Conservation (phyloP, 2,329 filamentous ascomycete species). For the Epichloe uncinata region DNA sequence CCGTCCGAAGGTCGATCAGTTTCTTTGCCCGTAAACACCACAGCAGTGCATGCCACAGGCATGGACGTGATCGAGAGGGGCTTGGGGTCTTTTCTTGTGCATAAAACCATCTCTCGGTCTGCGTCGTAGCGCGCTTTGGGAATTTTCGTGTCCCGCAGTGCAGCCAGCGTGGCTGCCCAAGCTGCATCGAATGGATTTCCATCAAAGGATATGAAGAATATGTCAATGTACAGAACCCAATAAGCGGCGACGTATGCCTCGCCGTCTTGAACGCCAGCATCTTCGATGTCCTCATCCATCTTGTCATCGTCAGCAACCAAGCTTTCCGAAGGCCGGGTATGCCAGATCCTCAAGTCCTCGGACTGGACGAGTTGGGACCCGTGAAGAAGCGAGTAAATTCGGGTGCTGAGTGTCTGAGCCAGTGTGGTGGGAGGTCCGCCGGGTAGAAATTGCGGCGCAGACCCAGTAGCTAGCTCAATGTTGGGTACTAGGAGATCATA, state of each 20-base stretch:
- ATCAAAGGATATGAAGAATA: conserved; percentile 88
- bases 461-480: conserved; percentile 82
- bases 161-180: conserved; percentile 73
- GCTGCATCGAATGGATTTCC: conserved; percentile 86
- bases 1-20: conserved; percentile 29
- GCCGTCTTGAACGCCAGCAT: conserved; percentile 18
- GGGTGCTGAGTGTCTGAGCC: conserved; percentile 74
- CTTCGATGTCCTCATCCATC: conserved; percentile 24
- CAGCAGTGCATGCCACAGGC: conserved; percentile 66
- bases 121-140: conserved; percentile 73
- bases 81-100: conserved; percentile 44
- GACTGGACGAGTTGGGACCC: conserved; percentile 52
- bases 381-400: conserved; percentile 65
- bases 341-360: conserved; percentile 60
- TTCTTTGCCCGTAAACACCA: conserved; percentile 58
- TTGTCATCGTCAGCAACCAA: conserved; percentile 31
- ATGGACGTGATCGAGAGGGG: conserved; percentile 48
- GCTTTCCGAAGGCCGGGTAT: conserved; percentile 37
- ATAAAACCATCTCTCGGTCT: conserved; percentile 68
- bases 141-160: conserved; percentile 62
- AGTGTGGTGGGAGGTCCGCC: conserved; percentile 67
- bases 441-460: conserved; percentile 72
- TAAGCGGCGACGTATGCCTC: conserved; percentile 58
- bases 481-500: conserved; percentile 81
- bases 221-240: conserved; percentile 89